A percentile compares a stretch with the other conserved stretches of the same genome.
phyloP scores from a whole-genome alignment of 1,139 yeast genomes.

The Debaryomycetaceae sp. region DNA sequence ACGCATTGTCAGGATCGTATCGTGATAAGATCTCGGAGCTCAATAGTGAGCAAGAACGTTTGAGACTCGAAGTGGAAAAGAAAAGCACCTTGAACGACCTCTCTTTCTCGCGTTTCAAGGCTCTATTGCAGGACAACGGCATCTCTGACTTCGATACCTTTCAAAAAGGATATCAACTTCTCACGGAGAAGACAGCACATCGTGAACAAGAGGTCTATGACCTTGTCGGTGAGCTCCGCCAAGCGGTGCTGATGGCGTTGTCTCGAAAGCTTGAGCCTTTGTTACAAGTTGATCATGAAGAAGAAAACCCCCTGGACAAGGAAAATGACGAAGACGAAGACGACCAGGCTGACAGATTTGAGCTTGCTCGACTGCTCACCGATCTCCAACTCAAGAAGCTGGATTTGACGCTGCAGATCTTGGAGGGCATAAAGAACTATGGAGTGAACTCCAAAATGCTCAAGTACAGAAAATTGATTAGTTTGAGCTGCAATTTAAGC shows the following conservation, averaged over 20 bases:
- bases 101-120: slow-evolving; percentile 13
- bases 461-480: slow-evolving; percentile 76
- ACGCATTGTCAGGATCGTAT: slow-evolving; percentile 44
- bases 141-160: slow-evolving; percentile 21
- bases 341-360: slow-evolving; percentile 18
- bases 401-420: slow-evolving; percentile 36
- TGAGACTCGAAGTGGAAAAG: slow-evolving; percentile 16
- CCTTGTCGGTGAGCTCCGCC: slow-evolving; percentile 28
- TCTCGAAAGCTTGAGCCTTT: slow-evolving; percentile 24
- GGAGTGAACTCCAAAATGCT: slow-evolving; percentile 59
- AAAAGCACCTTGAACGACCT: slow-evolving; percentile 17
- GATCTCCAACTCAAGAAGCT: slow-evolving; percentile 52
- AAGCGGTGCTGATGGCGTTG: slow-evolving; percentile 25
- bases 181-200: slow-evolving; percentile 16
- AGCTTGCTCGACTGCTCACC: slow-evolving; percentile 43
- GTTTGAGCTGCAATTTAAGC: slow-evolving; percentile 77
- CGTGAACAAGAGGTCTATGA: slow-evolving; percentile 28
- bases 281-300: slow-evolving; percentile 5
- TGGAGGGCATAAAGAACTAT: slow-evolving; percentile 31
- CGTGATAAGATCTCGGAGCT: slow-evolving; percentile 20
- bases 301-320: neutral
- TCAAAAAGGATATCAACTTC: slow-evolving; percentile 25
- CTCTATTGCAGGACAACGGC: slow-evolving; percentile 20
- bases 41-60: slow-evolving; percentile 15
- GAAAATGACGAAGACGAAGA: slow-evolving; percentile 14